Conservation (phyloP, 306 rosid species). For the Quercus agrifolia region DNA sequence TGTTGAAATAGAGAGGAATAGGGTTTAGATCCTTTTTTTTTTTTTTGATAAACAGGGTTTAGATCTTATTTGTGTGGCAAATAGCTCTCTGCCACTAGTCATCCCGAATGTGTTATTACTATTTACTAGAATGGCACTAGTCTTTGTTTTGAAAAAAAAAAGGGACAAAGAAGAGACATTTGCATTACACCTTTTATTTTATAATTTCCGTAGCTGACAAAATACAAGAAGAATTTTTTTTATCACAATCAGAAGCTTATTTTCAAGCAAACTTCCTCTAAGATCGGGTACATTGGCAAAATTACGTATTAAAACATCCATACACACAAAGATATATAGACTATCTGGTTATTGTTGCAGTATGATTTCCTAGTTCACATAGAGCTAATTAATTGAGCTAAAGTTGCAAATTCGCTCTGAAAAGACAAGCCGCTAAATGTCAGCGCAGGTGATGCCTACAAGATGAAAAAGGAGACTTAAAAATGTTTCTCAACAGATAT, state of each 20-base stretch:
- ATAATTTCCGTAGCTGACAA: not conserved
- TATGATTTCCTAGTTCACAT: not conserved
- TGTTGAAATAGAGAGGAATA: too few species aligned
- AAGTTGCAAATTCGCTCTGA: constrained; percentile 5
- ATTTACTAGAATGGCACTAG: not conserved
- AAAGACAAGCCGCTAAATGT: constrained; percentile 3
- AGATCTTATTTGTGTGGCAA: too few species aligned
- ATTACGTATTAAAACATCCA: too few species aligned
- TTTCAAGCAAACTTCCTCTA: not conserved
- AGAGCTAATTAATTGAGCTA: not conserved
- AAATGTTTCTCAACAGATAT: not conserved
- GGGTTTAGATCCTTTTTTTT: too few species aligned
- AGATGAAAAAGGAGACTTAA: constrained; percentile 6
- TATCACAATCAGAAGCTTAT: not conserved
- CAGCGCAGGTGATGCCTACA: constrained; percentile 92
- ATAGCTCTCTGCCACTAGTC: too few species aligned
- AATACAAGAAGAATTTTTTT: not conserved
- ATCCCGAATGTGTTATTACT: not conserved
- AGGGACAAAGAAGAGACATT: not conserved
- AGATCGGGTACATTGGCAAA: not conserved
- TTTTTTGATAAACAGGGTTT: too few species aligned
- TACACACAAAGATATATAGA: not conserved
- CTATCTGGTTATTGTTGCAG: not conserved
- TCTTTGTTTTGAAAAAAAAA: not conserved
- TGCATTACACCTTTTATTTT: not conserved